Evolutionary conservation across 148 eudicot species (phyloP).

Genomic region (Chenopodium formosanum): DNA sequence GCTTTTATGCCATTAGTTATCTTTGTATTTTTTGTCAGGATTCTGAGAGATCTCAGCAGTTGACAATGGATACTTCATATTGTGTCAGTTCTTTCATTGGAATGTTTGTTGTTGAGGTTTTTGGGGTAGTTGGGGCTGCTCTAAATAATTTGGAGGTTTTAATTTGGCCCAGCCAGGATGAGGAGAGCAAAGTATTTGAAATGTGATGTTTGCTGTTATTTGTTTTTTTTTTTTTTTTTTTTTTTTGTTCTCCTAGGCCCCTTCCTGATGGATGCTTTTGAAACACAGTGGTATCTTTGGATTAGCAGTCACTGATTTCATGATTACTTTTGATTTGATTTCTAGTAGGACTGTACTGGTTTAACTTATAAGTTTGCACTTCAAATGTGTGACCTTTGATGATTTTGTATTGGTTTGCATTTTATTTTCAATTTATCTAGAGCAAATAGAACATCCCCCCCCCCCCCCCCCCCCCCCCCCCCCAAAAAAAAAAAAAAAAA

Average conservation of each 20-base stretch:
- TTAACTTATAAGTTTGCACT: neutral
- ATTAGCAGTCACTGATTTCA: neutral
- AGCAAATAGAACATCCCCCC: no score
- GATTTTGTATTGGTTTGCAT: neutral
- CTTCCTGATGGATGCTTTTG: neutral
- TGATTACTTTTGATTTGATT: neutral
- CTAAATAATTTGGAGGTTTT: neutral
- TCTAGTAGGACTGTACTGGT: neutral
- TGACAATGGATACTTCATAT: neutral
- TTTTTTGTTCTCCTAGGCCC: neutral
- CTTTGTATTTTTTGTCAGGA: neutral
- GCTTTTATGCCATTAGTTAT: neutral
- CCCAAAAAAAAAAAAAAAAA: no score
- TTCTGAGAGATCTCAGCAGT: neutral
- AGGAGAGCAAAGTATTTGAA: neutral
- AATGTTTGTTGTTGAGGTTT: neutral
- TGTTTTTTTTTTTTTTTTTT: neutral
- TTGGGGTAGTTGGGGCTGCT: neutral
- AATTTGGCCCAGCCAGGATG: neutral
- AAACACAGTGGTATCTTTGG: neutral
- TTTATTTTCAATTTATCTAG: neutral
- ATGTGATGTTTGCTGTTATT: neutral
- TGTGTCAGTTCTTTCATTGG: neutral
- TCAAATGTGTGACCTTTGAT: neutral
- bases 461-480: no score